A percentile compares a stretch with the other conserved stretches of the same genome.
Conservation (phyloP, 2,329 filamentous ascomycete genomes). For the Cucurbitaria berberidis region DNA sequence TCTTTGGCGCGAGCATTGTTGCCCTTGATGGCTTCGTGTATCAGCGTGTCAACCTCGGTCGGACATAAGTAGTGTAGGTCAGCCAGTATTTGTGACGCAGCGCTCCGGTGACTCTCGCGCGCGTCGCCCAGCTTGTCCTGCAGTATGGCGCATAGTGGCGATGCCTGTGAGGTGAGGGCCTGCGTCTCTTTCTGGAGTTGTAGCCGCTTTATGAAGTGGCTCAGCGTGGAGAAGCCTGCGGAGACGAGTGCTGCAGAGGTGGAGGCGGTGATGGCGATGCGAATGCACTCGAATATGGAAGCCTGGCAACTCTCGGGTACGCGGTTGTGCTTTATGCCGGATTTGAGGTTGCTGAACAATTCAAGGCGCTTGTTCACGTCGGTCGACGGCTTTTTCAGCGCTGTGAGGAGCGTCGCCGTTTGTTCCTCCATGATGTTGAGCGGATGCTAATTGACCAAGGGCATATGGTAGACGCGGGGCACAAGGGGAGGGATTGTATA, state of each 20-base stretch:
- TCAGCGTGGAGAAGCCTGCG: conserved; percentile 85
- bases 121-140: conserved; percentile 86
- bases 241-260: conserved; percentile 76
- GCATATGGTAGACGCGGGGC: conserved; percentile 18
- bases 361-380: conserved; percentile 73
- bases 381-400: conserved; percentile 66
- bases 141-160: conserved; percentile 74
- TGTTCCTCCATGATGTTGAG: conserved; percentile 61
- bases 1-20: conserved; percentile 87
- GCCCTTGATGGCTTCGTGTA: conserved; percentile 77
- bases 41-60: conserved; percentile 76
- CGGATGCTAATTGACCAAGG: conserved; percentile 23
- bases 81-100: conserved; percentile 75
- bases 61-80: conserved; percentile 76
- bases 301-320: conserved; percentile 76
- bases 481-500: conserved; percentile 4
- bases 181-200: conserved; percentile 82
- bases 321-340: conserved; percentile 89
- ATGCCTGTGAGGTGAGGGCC: conserved; percentile 71
- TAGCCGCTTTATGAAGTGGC: conserved; percentile 84
- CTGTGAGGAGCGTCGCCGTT: conserved; percentile 59
- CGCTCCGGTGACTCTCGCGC: conserved; percentile 80
- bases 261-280: conserved; percentile 74
- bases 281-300: conserved; percentile 81
- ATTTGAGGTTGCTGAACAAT: conserved; percentile 77